Evolutionary conservation across 78 protist species (phyloP), one percentile per base, ranked within the genome.

Genomic region (Ministeria vibrans): DNA sequence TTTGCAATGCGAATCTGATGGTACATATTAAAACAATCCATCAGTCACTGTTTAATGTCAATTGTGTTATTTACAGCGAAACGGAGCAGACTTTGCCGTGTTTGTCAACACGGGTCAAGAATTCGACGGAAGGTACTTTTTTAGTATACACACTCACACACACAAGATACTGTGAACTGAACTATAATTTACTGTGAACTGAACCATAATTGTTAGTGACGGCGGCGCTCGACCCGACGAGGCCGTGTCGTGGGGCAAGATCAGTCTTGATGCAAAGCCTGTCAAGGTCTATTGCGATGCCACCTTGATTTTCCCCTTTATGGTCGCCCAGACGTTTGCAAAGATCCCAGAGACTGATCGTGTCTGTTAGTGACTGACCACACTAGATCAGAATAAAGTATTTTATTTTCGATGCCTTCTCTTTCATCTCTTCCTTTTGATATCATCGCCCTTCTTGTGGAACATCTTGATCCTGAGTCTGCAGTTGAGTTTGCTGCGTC

Each of bases 141-240:
- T n/a, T n/a, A n/a, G n/a, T n/a, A n/a, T n/a, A n/a, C n/a, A n/a
- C n/a, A n/a, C n/a, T n/a, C n/a, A n/a, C n/a, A n/a, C n/a, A n/a
- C n/a, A n/a, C n/a, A n/a, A n/a, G 85, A 82, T 49, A 75, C 85
- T 23, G 83, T 42, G 59, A 20, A 79, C 20, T 2, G 30, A 46
- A 79, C 36, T 62, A 32, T 62, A 55, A 20, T 79, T 32, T 6
- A 69, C 25, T 22, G 25, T 27, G 43, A 34, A 38, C 46, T 22
- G 84, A 75, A 36, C 80, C 79, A 49, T 94, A 92, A 79, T 94
- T 88, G 11, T 11, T n/a, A 68, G 75, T 46, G 99, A 95, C 80
- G 99, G 98, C 34, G 99, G 99, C 30, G 99, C 99, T 0, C 69
- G 92, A 20, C 99, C 99, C 0, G 99, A 98, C 75, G 99, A 99